Percentiles rank a stretch among this genome's conserved stretches.
Evolutionary conservation across 2,329 filamentous ascomycete species (phyloP).

Genomic region (Hymenoscyphus fructigenus): DNA sequence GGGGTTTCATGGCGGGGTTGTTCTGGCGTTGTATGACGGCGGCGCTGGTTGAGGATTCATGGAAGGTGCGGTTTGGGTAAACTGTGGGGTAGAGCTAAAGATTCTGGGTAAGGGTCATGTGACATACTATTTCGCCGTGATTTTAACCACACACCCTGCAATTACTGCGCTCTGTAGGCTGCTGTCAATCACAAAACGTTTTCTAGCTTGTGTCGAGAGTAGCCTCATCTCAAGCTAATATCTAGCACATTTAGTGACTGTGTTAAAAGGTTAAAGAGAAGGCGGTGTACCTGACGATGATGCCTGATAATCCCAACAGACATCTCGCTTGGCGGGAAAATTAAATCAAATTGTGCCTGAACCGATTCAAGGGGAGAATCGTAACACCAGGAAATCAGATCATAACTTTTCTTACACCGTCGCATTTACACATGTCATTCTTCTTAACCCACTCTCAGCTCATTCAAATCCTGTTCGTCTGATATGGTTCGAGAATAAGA

Average conservation of each 20-base stretch:
- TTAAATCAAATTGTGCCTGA: not conserved
- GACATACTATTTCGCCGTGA: too few species aligned
- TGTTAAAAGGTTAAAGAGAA: not conserved
- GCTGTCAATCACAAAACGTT: too few species aligned
- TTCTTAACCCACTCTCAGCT: conserved; percentile 5
- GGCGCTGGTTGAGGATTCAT: too few species aligned
- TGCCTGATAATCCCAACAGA: not conserved
- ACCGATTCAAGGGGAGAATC: conserved; percentile 16
- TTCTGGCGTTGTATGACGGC: not conserved
- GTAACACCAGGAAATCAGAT: conserved; percentile 21
- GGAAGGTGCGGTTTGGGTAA: not conserved
- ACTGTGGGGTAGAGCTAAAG: too few species aligned
- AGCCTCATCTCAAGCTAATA: too few species aligned
- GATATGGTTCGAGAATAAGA: not conserved
- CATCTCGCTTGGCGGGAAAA: not conserved
- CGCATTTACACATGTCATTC: conserved; percentile 6
- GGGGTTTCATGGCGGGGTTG: not conserved
- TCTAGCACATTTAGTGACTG: too few species aligned
- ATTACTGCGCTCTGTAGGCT: too few species aligned
- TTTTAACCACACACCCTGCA: too few species aligned
- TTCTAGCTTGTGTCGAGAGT: too few species aligned
- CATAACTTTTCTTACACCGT: not conserved
- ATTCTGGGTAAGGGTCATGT: too few species aligned
- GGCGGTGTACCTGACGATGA: not conserved
- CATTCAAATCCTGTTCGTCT: not conserved